Conservation (phyloP, 192 early-diverging fungal species). For the Gigaspora rosea region DNA sequence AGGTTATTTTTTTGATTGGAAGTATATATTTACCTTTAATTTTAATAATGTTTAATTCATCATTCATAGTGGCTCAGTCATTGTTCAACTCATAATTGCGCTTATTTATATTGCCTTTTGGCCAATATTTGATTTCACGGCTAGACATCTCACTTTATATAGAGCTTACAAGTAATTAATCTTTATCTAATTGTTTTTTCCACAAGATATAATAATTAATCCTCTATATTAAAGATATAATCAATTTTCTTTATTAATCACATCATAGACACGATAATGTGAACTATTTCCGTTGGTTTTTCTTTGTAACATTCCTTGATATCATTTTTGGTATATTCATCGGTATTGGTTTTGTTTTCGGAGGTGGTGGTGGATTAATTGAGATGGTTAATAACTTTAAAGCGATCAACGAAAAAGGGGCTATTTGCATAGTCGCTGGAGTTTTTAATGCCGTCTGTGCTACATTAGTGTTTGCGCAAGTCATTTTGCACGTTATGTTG, state of each 20-base stretch:
- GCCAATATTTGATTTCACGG: conserved; percentile 12
- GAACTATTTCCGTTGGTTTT: background rate
- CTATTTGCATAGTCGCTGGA: background rate
- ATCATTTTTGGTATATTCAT: conserved; percentile 19
- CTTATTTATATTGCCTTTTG: background rate
- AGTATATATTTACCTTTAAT: too few relatives aligned
- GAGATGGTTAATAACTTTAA: background rate
- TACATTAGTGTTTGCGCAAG: background rate
- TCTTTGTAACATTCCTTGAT: background rate
- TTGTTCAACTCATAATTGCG: background rate
- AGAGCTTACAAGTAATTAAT: conserved; percentile 6
- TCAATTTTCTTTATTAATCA: background rate
- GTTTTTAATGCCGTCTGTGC: conserved; percentile 12
- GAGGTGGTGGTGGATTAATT: conserved; percentile 19
- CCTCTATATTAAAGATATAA: background rate
- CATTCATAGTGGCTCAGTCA: background rate
- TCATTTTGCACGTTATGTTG: background rate
- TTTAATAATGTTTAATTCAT: too few relatives aligned
- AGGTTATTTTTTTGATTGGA: too few relatives aligned
- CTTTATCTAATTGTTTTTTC: background rate
- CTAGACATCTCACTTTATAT: conserved; percentile 1
- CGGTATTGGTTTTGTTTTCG: background rate
- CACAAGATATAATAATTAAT: background rate
- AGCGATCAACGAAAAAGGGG: too few relatives aligned
- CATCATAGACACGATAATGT: background rate